Conservation (phyloP, 1,284 basidiomycete genomes). For the Xerocomus nothofagi region DNA sequence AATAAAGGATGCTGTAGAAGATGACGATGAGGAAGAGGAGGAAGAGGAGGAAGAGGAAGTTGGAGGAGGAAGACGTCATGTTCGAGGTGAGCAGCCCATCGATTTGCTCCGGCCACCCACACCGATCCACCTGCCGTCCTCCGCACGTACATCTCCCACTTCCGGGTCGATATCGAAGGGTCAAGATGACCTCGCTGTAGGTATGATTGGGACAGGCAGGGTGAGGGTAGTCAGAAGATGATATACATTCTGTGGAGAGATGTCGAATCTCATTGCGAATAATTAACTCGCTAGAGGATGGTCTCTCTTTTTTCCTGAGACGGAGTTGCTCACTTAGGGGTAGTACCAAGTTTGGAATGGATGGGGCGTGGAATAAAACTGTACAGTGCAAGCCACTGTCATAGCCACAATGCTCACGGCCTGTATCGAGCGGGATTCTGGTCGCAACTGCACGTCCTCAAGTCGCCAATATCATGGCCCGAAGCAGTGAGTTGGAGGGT, state of each 20-base stretch:
- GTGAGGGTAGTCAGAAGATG: slow-evolving; percentile 51
- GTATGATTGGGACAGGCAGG: slow-evolving; percentile 37
- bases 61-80: slow-evolving; percentile 36
- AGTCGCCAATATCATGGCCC: slow-evolving; percentile 66
- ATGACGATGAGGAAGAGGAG: slow-evolving; percentile 64
- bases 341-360: slow-evolving; percentile 11
- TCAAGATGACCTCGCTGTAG: slow-evolving; percentile 32
- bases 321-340: slow-evolving; percentile 16
- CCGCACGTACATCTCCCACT: slow-evolving; percentile 51
- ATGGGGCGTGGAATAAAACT: slow-evolving; percentile 34
- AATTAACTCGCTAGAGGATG: slow-evolving; percentile 10
- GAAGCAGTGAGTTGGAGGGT: slow-evolving; percentile 55
- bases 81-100: slow-evolving; percentile 35
- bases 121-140: slow-evolving; percentile 38
- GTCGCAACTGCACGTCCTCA: slow-evolving; percentile 48
- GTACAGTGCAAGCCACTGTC: slow-evolving; percentile 40
- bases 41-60: slow-evolving; percentile 58
- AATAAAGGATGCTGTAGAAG: slow-evolving; percentile 33
- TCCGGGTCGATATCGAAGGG: slow-evolving; percentile 37
- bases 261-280: slow-evolving; percentile 13
- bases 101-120: slow-evolving; percentile 35
- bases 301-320: neutral
- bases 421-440: slow-evolving; percentile 21
- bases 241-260: slow-evolving; percentile 8
- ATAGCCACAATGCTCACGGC: slow-evolving; percentile 28